Base-by-base conservation (phyloP, 148 eudicot species). In the Arbutus unedo region DNA sequence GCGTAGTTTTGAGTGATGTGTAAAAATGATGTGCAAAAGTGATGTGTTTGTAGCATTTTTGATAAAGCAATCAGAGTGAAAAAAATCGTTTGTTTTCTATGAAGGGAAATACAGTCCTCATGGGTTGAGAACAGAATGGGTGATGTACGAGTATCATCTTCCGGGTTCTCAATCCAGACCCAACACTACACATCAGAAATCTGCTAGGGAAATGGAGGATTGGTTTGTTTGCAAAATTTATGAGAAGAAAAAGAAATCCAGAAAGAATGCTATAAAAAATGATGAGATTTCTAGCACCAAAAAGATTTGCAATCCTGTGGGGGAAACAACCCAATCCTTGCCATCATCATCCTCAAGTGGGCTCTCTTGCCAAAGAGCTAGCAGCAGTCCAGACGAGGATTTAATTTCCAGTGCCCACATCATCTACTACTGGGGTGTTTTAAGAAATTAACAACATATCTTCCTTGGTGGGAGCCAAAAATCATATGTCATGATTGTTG, bases 51-150 rank as follows among this genome's bases (percentile, higher is more conserved):
- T n/a, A n/a, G n/a, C n/a, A n/a, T n/a, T n/a, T n/a, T n/a, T n/a
- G n/a, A n/a, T n/a, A n/a, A n/a, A 31, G 38, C 38, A 31, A 31
- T 31, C 66, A 55, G 44, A 60, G 83, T 80, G 5, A 79, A 89
- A 87, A 75, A 93, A 84, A 73, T 38, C 85, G 16, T 84, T 85
- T 67, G 83, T 78, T 6, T 91, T 91, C 77, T 86, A 83, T 77
- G 71, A 80, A 4, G 71, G 80, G 31, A 84, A 71, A 56, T 67
- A 18, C 67, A 15, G 75, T 49, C 38, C 38, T 31, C 48, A 25
- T 18, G 54, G 45, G 19, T 7, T 73, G 5, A 85, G 75, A 74
- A 91, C 92, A 66, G 60, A 62, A 6, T 93, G 93, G 96, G 31
- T 82, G 53, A 77, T 82, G 84, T 73, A 49, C 3, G 84, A 82